Evolutionary conservation across 2,329 filamentous ascomycete species (phyloP), one percentile per base, ranked within the genome.

Genomic region (Parastagonospora avenae): DNA sequence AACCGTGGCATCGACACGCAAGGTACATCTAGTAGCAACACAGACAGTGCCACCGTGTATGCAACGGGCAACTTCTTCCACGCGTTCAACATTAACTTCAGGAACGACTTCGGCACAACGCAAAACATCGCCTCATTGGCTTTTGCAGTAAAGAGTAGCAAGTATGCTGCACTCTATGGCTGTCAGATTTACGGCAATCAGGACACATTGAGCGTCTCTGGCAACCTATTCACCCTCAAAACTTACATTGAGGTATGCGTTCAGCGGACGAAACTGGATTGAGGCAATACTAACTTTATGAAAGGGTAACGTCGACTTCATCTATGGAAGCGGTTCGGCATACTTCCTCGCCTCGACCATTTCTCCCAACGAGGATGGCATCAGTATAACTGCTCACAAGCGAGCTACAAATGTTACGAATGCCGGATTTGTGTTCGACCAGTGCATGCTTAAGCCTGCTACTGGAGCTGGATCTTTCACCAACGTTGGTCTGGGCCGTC

Each of bases 341-440:
- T 80, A 80, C 54, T 79, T 80, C 67, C 63, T 62, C n/a, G 69
- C 67, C 48, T 68, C 67, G 7, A 73, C 69, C 6, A 75, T 75
- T 15, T 64, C 71, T 4, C 67, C 72, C 0, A 74, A 73, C 36
- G 63, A 67, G 28, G 72, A 75, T 32, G 67, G 59, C n/a, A 60
- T 68, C 46, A 67, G 60, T 38, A 67, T 76, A 36, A 75, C 72
- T 8, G 73, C 73, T 29, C 64, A 67, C 52, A 79, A 78, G 64
- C 69, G 77, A 8, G 58, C 69, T 0, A 72, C 68, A 2, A 72
- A 68, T 48, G 71, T 72, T 0, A 75, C 75, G 0, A 56, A 64
- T n/a, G 73, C 62, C 30, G 72, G 70, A 6, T 68, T 75, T 16
- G 71, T 74, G 16, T 74, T 74, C 44, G 73, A 75, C 52, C 71